phyloP scores from a whole-genome alignment of 441 rosid species.

The Francoa sonchifolia region DNA sequence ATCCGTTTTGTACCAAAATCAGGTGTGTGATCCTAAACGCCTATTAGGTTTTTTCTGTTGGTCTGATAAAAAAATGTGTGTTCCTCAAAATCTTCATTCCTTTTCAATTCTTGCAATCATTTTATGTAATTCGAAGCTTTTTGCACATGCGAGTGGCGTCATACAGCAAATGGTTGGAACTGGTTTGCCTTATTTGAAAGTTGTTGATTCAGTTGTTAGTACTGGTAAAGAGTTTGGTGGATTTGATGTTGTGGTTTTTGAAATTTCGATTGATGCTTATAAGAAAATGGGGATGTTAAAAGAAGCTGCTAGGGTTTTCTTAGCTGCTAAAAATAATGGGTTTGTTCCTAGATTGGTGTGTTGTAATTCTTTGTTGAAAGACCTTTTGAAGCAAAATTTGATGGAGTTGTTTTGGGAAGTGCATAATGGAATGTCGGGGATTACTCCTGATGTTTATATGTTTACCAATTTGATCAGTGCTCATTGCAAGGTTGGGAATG shows the following conservation, averaged over 20 bases:
- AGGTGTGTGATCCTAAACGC: not conserved
- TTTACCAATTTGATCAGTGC: constrained; percentile 46
- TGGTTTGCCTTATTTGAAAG: constrained; percentile 26
- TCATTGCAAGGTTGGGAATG: constrained; percentile 43
- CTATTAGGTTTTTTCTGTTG: not conserved
- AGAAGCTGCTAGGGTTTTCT: constrained; percentile 43
- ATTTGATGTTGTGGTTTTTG: constrained; percentile 21
- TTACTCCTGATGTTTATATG: constrained; percentile 37
- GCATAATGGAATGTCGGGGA: constrained; percentile 35
- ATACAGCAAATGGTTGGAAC: constrained; percentile 31
- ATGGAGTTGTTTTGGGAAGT: constrained; percentile 54
- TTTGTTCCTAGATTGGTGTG: constrained; percentile 30
- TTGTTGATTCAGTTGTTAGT: constrained; percentile 34
- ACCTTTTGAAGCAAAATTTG: constrained; percentile 37
- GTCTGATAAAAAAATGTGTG: not conserved
- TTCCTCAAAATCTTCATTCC: constrained; percentile 33
- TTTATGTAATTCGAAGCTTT: constrained; percentile 40
- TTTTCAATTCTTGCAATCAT: constrained; percentile 39
- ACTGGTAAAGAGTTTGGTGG: constrained; percentile 25
- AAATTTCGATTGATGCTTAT: constrained; percentile 44
- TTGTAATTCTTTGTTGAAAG: constrained; percentile 48
- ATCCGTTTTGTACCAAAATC: not conserved
- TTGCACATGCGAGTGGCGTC: constrained; percentile 27
- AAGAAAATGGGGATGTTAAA: constrained; percentile 29
- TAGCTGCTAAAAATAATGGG: constrained; percentile 22